Base-by-base conservation (phyloP, 2,329 filamentous ascomycete genomes). In the Clonostachys solani region DNA sequence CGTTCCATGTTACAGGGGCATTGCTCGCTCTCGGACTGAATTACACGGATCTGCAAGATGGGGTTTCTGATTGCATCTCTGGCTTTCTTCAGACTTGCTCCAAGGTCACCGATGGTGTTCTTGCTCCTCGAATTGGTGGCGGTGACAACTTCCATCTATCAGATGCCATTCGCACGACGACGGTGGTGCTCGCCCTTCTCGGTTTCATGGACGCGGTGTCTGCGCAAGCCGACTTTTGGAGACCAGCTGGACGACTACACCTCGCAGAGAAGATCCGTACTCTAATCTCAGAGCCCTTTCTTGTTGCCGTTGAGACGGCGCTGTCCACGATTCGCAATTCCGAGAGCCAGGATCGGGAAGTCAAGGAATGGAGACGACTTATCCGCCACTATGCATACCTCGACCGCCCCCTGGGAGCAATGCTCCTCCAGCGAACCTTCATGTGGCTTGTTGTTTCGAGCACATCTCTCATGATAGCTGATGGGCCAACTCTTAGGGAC, bases 311-410 rank as follows among this genome's bases (percentile, higher is more conserved):
- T 36, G 94, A 97, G 68, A 90, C 89, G 0, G 88, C 91, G 9
- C 86, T 96, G 49, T 96, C 92, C 9, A 91, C 89, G 9, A 87
- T 97, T 53, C 86, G 92, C 47, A 95, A 95, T 65, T 80, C 86
- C 3, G 83, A 82, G 54, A 78, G 78, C 29, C 71, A 82, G 19
- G 84, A 88, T 52, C 75, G 78, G 43, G 71, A 79, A 29, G 73
- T 89, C 17, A 87, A 84, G 58, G 88, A 96, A 54, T 99, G 94
- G 94, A 95, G 88, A 68, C 83, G 86, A 53, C 90, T 89, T 65
- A 72, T 89, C 48, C 87, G 86, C 41, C 87, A 92, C 51, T 99
- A 97, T 68, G 83, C 89, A 29, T 80, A 84, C 15, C 78, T 82
- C 49, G 88, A 88, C 10, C 81, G 89, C 17, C 92, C 95, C 1